phyloP scores from a whole-genome alignment of 225 moss, liverwort and hornwort species.

The Thuidium tamariscinum region DNA sequence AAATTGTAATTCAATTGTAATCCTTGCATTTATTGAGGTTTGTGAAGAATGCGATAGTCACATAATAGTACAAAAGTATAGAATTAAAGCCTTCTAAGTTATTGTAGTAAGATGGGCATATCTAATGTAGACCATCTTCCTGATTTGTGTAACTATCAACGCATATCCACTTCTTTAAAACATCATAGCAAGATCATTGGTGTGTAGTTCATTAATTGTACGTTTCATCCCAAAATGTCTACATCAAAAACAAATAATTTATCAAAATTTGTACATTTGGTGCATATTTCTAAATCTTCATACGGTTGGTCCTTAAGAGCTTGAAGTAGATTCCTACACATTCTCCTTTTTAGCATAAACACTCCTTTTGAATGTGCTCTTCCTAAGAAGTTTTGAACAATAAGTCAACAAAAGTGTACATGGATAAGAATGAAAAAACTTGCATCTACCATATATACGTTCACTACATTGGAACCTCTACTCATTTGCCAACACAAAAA shows the following conservation, averaged over 20 bases:
- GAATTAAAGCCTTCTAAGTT: no score
- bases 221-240: neutral
- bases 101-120: no score
- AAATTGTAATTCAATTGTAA: no score
- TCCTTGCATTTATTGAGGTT: no score
- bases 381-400: neutral
- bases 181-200: no score
- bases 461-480: neutral
- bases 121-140: no score
- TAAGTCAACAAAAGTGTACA: neutral
- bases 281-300: neutral
- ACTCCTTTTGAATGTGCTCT: neutral
- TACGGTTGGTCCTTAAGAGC: neutral
- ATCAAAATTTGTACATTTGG: neutral
- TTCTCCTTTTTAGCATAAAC: neutral
- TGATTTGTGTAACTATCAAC: no score
- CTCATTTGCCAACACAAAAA: neutral
- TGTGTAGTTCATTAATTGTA: no score
- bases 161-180: no score
- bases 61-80: no score
- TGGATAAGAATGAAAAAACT: neutral
- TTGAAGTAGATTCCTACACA: no score
- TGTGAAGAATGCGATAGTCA: no score
- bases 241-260: neutral
- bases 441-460: neutral